These are phyloP conservation scores for Fusarium napiforme DNA, from an alignment of 2,329 filamentous ascomycete species.

Conservation along the genomic window DNA sequence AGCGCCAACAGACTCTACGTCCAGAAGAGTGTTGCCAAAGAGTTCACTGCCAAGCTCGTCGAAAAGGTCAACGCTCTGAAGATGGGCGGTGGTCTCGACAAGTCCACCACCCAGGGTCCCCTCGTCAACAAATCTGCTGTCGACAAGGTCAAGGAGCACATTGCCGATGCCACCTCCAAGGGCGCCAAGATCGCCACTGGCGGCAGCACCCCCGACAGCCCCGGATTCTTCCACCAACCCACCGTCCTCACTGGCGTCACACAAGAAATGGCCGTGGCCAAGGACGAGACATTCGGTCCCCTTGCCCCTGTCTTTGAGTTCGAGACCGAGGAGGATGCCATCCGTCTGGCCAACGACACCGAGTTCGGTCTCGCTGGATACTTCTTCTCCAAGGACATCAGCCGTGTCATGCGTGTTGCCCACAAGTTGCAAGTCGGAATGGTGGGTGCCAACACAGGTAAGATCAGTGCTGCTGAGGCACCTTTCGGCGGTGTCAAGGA, in stretches of 20 bases:
- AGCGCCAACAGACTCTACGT: slow-evolving; percentile 52
- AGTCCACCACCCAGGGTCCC: slow-evolving; percentile 46
- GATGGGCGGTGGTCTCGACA: slow-evolving; percentile 43
- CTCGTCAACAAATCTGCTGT: slow-evolving; percentile 74
- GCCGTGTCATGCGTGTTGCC: slow-evolving; percentile 57
- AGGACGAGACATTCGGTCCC: slow-evolving; percentile 50
- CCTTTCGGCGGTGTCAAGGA: slow-evolving; percentile 52
- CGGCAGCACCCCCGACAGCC: slow-evolving; percentile 72
- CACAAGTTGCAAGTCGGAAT: slow-evolving; percentile 72
- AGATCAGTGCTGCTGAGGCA: slow-evolving; percentile 49
- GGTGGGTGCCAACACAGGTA: slow-evolving; percentile 64
- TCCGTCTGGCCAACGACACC: slow-evolving; percentile 53
- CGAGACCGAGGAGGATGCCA: slow-evolving; percentile 52
- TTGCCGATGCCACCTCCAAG: slow-evolving; percentile 69
- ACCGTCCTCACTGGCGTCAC: slow-evolving; percentile 72
- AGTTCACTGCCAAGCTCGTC: slow-evolving; percentile 46
- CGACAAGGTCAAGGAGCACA: slow-evolving; percentile 69
- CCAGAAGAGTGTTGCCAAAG: slow-evolving; percentile 47
- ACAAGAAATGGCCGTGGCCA: slow-evolving; percentile 45
- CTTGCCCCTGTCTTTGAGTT: slow-evolving; percentile 47
- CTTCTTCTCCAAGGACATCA: slow-evolving; percentile 49
- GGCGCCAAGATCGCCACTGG: slow-evolving; percentile 67
- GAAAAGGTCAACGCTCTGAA: slow-evolving; percentile 46
- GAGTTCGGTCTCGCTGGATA: slow-evolving; percentile 53
- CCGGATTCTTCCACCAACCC: slow-evolving; percentile 74